A percentile compares a stretch with the other conserved stretches of the same genome.
These are phyloP conservation scores for Aspergillus fumigatiaffinis DNA, from an alignment of 2,329 filamentous ascomycete genomes.

Conservation along the genomic window DNA sequence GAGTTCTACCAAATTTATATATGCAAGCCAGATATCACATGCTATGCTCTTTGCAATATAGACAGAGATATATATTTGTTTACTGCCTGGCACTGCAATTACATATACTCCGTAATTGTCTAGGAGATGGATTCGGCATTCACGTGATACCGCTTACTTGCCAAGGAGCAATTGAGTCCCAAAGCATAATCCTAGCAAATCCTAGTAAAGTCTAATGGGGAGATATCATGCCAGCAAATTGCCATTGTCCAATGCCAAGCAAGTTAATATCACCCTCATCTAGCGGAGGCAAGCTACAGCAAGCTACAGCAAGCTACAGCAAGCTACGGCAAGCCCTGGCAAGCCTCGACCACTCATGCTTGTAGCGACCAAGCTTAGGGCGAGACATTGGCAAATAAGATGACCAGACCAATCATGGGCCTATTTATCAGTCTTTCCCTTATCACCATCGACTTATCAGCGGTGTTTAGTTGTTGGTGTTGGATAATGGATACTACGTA, in stretches of 20 bases:
- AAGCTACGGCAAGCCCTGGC: not conserved
- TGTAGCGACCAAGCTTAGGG: not conserved
- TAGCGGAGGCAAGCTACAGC: not conserved
- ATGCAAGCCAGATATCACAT: not conserved
- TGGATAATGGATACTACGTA: not conserved
- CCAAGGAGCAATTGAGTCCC: not conserved
- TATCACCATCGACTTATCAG: not conserved
- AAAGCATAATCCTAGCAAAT: not conserved
- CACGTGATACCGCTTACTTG: not conserved
- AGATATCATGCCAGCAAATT: too few relatives aligned
- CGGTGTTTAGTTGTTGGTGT: not conserved
- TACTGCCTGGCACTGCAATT: too few relatives aligned
- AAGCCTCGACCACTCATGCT: not conserved
- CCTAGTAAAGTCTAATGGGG: not conserved
- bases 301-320: not conserved
- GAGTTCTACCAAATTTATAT: not conserved
- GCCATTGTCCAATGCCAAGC: not conserved
- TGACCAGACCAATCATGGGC: not conserved
- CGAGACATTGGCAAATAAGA: not conserved
- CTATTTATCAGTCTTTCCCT: not conserved
- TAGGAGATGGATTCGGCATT: too few relatives aligned
- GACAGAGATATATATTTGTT: too few relatives aligned
- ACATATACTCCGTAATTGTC: too few relatives aligned
- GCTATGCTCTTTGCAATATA: too few relatives aligned
- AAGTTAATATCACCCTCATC: not conserved